Evolutionary conservation across 257 asterid genomes (phyloP).

Genomic region (Solanum gracilifrons): DNA sequence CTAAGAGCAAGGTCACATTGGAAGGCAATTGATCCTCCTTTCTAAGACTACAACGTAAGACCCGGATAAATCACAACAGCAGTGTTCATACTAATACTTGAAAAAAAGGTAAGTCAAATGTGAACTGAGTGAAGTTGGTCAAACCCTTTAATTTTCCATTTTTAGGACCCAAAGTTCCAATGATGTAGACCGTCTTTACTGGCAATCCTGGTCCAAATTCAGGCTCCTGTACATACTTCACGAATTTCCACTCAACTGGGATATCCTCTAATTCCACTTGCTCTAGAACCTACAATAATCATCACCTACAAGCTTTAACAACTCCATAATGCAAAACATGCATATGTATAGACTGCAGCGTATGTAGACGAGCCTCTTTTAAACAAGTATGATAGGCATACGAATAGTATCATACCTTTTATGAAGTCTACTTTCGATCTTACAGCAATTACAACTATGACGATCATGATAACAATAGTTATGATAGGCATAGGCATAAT

Average conservation of each 20-base stretch:
- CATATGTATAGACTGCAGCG: not conserved
- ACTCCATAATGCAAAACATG: not conserved
- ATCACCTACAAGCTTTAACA: not conserved
- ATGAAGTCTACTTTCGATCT: not conserved
- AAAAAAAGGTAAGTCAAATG: not conserved
- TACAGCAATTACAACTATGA: not conserved
- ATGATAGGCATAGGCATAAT: not conserved
- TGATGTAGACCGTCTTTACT: conserved; percentile 44
- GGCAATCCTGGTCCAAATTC: conserved; percentile 83
- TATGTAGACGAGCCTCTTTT: not conserved
- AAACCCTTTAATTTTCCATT: conserved; percentile 46
- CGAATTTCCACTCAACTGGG: conserved; percentile 46
- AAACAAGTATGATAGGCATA: not conserved
- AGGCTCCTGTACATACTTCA: conserved; percentile 64
- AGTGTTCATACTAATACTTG: not conserved
- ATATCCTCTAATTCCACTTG: conserved; percentile 34
- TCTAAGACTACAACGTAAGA: not conserved
- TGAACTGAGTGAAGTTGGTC: not conserved
- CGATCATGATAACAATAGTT: not conserved
- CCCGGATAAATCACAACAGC: not conserved
- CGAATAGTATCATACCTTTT: not conserved
- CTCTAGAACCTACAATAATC: conserved; percentile 44
- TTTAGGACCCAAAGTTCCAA: conserved; percentile 28
- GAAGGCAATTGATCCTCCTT: not conserved
- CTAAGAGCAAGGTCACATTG: not conserved